Evolutionary conservation across 164 flowering plant species (phyloP), one percentile per base, ranked within the genome.

Genomic region (Chimonanthus salicifolius): DNA sequence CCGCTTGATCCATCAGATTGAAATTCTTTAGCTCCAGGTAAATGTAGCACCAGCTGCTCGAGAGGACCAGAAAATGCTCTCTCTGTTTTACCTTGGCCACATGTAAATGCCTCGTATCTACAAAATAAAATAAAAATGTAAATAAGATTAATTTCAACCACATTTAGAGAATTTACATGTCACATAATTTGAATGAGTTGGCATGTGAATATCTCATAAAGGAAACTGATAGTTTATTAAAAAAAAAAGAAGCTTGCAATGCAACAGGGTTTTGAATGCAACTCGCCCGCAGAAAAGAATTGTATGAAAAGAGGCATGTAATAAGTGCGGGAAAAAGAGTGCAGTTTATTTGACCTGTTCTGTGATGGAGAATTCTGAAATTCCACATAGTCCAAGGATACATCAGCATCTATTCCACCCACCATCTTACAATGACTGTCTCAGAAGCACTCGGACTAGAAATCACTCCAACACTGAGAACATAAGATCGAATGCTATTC

Each of bases 101-200:
- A 84, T 58, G 83, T 75, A 78, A 71, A 84, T 74, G 88, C 91
- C 74, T 87, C 91, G 73, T 88, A 94, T 83, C 98, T 94, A 72
- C n/a, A 74, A 49, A 47, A 75, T 44, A 64, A 75, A 66, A 43
- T 10, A 49, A 16, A 51, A 15, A 51, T 15, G 46, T 15, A 75
- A 3, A 63, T 9, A 69, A 44, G 10, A 6, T 18, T 33, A 33
- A 33, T 33, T 33, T 33, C 33, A 71, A 64, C 54, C 8, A 67
- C 48, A 67, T 44, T n/a, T 9, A 67, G 51, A 45, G 46, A 67
- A 20, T 66, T 33, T 15, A 20, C 66, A 67, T 5, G 10, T n/a
- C 15, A 33, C 33, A 33, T 33, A 1, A 33, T 33, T 33, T 33
- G 33, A 33, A 33, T 33, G 33, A 33, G 33, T 33, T 7, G 47